phyloP scores from a whole-genome alignment of 306 rosid species.

The Delonix regia region DNA sequence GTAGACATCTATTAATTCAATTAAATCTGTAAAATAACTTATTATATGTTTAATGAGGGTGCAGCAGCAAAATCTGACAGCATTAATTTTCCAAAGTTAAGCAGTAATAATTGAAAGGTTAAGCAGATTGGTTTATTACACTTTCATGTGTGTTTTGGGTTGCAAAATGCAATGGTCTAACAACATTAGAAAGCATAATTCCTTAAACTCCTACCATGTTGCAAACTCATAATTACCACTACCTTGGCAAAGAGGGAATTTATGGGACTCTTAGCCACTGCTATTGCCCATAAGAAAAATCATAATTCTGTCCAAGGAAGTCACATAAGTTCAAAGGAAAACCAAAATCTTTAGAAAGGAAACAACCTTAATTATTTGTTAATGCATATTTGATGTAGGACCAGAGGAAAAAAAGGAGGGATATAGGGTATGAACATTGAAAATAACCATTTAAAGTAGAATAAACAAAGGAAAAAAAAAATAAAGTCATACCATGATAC shows the following conservation, averaged over 20 bases:
- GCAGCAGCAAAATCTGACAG: neutral
- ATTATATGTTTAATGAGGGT: neutral
- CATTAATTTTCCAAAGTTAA: slow-evolving; percentile 1
- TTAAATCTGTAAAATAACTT: slow-evolving; percentile 11
- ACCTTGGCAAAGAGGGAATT: neutral
- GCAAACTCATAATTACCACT: slow-evolving; percentile 25
- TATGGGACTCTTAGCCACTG: neutral
- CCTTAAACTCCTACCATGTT: slow-evolving; percentile 3
- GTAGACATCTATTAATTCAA: neutral
- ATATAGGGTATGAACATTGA: neutral
- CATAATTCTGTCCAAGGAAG: neutral
- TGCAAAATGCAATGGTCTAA: neutral
- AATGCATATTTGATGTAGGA: neutral
- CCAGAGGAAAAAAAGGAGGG: neutral
- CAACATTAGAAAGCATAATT: neutral
- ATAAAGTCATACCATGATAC: neutral
- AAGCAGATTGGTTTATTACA: neutral
- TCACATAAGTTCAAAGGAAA: neutral
- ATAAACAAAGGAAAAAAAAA: neutral
- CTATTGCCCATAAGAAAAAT: neutral
- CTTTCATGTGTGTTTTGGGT: neutral
- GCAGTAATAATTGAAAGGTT: neutral
- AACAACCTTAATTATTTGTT: slow-evolving; percentile 25
- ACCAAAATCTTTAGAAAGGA: neutral
- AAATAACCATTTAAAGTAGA: neutral